A percentile compares a stretch with the other conserved stretches of the same genome.
Conservation (phyloP, 2,329 filamentous ascomycete genomes). For the Chaetomiaceae sp. region DNA sequence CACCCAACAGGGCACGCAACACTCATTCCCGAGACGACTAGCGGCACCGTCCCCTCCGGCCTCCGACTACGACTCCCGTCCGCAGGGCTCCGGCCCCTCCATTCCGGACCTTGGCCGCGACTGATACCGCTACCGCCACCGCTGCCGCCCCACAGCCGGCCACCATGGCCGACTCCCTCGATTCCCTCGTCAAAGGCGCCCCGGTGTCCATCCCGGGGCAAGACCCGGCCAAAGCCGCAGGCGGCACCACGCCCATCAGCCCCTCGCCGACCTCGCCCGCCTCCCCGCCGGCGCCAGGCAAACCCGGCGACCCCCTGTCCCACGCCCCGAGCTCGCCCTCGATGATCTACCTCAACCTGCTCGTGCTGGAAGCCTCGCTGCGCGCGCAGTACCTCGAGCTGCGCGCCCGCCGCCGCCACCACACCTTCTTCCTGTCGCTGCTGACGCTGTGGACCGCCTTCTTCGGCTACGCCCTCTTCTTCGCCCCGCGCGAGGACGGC, state of each 20-base stretch:
- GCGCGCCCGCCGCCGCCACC: conserved; percentile 80
- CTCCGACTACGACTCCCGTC: no score
- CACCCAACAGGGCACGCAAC: background rate
- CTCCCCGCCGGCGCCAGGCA: conserved; percentile 28
- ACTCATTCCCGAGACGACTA: background rate
- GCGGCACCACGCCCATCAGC: conserved; percentile 41
- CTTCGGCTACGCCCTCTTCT: conserved; percentile 86
- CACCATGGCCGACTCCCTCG: conserved; percentile 63
- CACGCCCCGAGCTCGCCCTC: conserved; percentile 84
- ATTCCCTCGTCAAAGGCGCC: conserved; percentile 89
- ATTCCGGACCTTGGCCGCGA: no score
- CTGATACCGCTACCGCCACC: background rate
- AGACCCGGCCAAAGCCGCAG: conserved; percentile 42
- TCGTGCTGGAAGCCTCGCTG: conserved; percentile 92
- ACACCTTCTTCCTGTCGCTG: conserved; percentile 84
- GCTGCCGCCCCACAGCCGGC: background rate
- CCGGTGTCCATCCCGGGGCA: conserved; percentile 55
- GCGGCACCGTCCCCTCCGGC: conserved; percentile 1
- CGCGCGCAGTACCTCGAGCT: conserved; percentile 90
- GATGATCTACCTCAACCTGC: conserved; percentile 96
- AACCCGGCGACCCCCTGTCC: conserved; percentile 65
- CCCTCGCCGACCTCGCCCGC: no score
- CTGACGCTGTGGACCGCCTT: conserved; percentile 75
- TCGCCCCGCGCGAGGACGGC: conserved; percentile 94
- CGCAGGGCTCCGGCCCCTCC: no score